Conservation (phyloP, 352 stramenopile species). For the Thalassiosira mediterranea region DNA sequence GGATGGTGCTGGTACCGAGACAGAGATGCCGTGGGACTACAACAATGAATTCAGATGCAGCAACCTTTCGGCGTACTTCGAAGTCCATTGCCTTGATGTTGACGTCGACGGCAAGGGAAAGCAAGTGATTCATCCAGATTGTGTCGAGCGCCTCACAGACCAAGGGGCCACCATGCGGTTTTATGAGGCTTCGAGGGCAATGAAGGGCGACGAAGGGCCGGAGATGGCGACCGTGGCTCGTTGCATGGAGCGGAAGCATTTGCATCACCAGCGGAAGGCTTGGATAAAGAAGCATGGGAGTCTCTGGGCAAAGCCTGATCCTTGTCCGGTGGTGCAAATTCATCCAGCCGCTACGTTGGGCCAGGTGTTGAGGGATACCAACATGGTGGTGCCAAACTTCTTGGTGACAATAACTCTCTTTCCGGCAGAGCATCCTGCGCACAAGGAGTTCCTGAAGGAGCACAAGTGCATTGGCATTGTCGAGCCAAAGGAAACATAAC, state of each 20-base stretch:
- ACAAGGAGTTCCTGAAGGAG: slow-evolving; percentile 80
- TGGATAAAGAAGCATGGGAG: slow-evolving; percentile 83
- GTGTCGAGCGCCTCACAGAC: slow-evolving; percentile 69
- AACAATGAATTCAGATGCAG: slow-evolving; percentile 84
- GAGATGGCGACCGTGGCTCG: slow-evolving; percentile 75
- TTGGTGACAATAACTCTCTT: slow-evolving; percentile 81
- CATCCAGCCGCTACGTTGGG: slow-evolving; percentile 74
- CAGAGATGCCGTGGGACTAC: slow-evolving; percentile 80
- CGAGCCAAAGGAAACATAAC: slow-evolving; percentile 45
- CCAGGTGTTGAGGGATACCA: slow-evolving; percentile 63
- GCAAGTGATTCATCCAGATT: slow-evolving; percentile 74
- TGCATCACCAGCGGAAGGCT: slow-evolving; percentile 72
- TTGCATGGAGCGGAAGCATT: slow-evolving; percentile 76
- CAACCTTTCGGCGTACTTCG: slow-evolving; percentile 83
- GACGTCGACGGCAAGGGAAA: slow-evolving; percentile 36
- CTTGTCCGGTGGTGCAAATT: slow-evolving; percentile 69
- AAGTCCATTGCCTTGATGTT: slow-evolving; percentile 66
- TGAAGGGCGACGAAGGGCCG: slow-evolving; percentile 82
- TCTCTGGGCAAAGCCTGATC: slow-evolving; percentile 71
- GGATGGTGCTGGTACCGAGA: slow-evolving; percentile 39
- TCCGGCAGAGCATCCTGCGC: slow-evolving; percentile 76
- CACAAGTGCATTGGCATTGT: slow-evolving; percentile 78
- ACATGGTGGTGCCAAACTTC: slow-evolving; percentile 84
- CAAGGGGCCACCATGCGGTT: slow-evolving; percentile 79
- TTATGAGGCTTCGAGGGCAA: slow-evolving; percentile 78